Percentiles rank a stretch among this genome's conserved stretches.
These are phyloP conservation scores for Echinochloa phyllopogon DNA, from an alignment of 176 grass and related monocot genomes.

Conservation along the genomic window DNA sequence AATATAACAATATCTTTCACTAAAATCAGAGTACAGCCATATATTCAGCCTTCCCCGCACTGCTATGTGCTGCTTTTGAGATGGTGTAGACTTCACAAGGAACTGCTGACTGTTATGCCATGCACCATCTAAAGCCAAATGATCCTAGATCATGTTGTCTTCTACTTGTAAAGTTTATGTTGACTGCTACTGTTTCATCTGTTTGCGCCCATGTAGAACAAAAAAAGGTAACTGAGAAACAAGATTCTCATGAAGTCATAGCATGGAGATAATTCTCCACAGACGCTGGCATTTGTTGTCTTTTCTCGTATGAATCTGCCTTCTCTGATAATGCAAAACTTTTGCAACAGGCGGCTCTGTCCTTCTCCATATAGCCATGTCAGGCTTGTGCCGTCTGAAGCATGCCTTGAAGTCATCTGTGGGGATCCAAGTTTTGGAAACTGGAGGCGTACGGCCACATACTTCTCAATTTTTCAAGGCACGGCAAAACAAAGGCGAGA, in stretches of 20 bases:
- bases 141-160: neutral
- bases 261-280: neutral
- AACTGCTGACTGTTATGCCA: neutral
- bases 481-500: neutral
- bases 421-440: neutral
- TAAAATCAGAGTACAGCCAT: neutral
- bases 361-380: conserved; percentile 69
- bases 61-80: neutral
- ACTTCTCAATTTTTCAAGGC: neutral
- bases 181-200: neutral
- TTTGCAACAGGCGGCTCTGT: conserved; percentile 66
- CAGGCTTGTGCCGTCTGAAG: conserved; percentile 26
- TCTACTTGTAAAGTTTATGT: neutral
- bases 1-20: neutral
- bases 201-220: neutral
- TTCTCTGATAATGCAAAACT: conserved; percentile 35
- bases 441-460: neutral
- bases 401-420: neutral
- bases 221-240: neutral
- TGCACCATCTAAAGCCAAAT: conserved; percentile 3
- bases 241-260: neutral
- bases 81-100: neutral
- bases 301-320: neutral
- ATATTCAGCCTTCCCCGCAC: neutral
- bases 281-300: neutral